phyloP scores from a whole-genome alignment of 495 filamentous ascomycete species.

The Penicillium bovifimosum region DNA sequence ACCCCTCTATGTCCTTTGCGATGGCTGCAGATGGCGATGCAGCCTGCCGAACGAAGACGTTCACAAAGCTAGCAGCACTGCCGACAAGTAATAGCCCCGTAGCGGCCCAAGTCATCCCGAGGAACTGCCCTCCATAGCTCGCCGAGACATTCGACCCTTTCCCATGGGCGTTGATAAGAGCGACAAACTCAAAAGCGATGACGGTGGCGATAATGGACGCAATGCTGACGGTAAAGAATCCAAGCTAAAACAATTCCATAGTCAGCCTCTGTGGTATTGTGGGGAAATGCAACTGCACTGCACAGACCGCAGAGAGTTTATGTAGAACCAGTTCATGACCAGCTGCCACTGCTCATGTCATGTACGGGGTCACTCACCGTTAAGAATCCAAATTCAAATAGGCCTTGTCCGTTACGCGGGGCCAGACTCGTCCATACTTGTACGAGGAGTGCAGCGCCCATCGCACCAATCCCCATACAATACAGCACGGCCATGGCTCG shows the following conservation, averaged over 20 bases:
- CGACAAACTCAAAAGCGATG: constrained; percentile 50
- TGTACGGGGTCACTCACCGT: constrained; percentile 24
- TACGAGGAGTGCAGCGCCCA: constrained; percentile 50
- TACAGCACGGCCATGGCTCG: constrained; percentile 62
- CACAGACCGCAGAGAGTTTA: neutral
- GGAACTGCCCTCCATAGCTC: constrained; percentile 48
- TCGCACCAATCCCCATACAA: constrained; percentile 53
- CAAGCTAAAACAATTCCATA: constrained; percentile 26
- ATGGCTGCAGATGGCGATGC: neutral
- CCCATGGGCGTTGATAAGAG: constrained; percentile 55
- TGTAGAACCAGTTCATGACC: neutral
- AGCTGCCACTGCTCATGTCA: neutral
- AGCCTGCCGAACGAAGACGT: constrained; percentile 19
- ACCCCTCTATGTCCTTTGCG: constrained; percentile 19
- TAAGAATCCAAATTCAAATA: constrained; percentile 26
- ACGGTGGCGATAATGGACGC: constrained; percentile 60
- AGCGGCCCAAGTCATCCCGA: constrained; percentile 57
- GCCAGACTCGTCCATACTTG: constrained; percentile 11
- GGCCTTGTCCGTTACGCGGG: constrained; percentile 13
- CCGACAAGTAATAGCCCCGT: constrained; percentile 46
- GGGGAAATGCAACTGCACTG: neutral
- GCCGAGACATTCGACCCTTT: constrained; percentile 49
- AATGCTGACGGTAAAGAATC: constrained; percentile 47
- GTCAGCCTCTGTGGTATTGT: constrained; percentile 1
- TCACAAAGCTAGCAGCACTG: constrained; percentile 21